Percentiles rank a stretch among this genome's conserved stretches.
phyloP scores from a whole-genome alignment of 108 stramenopile genomes.

The Chaetoceros muelleri region DNA sequence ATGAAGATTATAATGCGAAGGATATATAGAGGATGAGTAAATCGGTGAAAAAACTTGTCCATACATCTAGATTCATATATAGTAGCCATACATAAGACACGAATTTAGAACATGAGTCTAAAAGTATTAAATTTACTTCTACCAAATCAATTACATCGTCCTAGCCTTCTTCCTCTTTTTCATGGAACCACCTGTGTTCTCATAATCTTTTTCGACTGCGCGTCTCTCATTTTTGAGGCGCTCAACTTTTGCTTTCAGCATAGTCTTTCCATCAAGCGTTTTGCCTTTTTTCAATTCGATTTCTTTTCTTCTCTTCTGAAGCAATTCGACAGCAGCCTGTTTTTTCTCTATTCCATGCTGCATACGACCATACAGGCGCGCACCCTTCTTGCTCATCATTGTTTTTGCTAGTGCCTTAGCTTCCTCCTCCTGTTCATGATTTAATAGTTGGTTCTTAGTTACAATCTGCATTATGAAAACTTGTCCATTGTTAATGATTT shows the following conservation, averaged over 20 bases:
- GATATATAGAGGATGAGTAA: too few relatives aligned
- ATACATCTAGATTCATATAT: too few relatives aligned
- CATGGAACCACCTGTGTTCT: constrained; percentile 35
- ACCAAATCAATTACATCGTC: too few relatives aligned
- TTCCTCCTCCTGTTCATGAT: constrained; percentile 50
- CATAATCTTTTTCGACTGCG: constrained; percentile 34
- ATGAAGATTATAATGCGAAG: too few relatives aligned
- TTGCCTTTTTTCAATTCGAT: constrained; percentile 42
- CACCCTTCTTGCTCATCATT: constrained; percentile 91
- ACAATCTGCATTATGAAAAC: too few relatives aligned
- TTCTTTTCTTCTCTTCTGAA: constrained; percentile 61
- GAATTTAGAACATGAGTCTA: too few relatives aligned
- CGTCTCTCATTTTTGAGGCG: constrained; percentile 43
- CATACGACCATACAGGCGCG: constrained; percentile 86
- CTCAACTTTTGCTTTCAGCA: constrained; percentile 65
- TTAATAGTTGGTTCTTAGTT: too few relatives aligned
- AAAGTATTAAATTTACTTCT: too few relatives aligned
- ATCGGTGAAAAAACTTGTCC: too few relatives aligned
- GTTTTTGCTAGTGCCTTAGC: constrained; percentile 76
- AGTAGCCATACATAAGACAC: too few relatives aligned
- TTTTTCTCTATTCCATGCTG: constrained; percentile 84
- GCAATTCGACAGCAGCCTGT: constrained; percentile 67
- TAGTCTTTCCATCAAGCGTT: constrained; percentile 41
- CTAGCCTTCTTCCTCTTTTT: constrained; percentile 43
- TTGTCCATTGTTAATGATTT: too few relatives aligned